Base-by-base conservation (phyloP, 345 rosid genomes). In the Turritis glabra region DNA sequence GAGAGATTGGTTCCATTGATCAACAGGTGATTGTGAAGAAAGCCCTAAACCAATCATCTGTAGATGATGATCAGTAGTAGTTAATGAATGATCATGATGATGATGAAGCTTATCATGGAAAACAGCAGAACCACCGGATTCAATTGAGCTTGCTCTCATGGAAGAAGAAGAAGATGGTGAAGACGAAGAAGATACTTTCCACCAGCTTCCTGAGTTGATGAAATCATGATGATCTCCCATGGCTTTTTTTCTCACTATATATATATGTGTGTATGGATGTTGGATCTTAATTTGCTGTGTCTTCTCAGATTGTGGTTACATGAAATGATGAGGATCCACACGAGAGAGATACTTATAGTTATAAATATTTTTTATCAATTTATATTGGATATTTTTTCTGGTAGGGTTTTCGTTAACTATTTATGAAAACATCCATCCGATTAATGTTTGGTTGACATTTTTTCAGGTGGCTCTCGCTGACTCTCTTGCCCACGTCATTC, bases 41-140 rank as follows among this genome's bases (percentile, higher is more conserved):
- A 95, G 92, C 44, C 92, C 97, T 77, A 95, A 71, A 32, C 89
- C 90, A 92, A 95, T 95, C 91, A 92, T 84, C 21, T 92, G 92
- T 52, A 86, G 82, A 29, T 82, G 88, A 27, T 75, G 71, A 44
- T 81, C 77, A 63, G 41, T 43, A 14, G 67, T 37, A 56, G 55
- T 37, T 55, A 77, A 64, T 2, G 75, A 69, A 60, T 75, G 68
- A 37, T 79, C 48, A 21, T 48, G 52, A 33, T 71, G 77, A 46
- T 86, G 77, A 51, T 86, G 88, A 59, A 80, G 84, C 67, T 82
- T 74, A 68, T 84, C 88, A 57, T 82, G 93, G 52, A 84, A 88
- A 78, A 76, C 83, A 25, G 59, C 80, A 5, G 90, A 83, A 72
- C 74, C 76, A 50, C 84, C 85, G 1, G 90, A 84, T 47, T 89